Base-by-base conservation (phyloP, 2,329 filamentous ascomycete genomes). In the Scedosporium boydii region DNA sequence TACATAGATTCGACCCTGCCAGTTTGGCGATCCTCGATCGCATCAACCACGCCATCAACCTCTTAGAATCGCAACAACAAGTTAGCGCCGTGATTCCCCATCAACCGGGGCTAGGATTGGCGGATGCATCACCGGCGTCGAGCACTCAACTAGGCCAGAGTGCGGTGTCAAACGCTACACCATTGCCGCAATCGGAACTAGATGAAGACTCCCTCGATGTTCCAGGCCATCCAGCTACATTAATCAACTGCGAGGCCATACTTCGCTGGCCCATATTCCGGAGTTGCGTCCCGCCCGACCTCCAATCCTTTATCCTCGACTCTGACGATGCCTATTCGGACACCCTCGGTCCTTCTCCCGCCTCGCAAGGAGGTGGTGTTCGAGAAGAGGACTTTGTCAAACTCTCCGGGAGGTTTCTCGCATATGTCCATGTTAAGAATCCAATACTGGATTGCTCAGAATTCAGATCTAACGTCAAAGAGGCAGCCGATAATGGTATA, bases 401-500 rank as follows among this genome's bases (percentile, higher is more conserved):
- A 26, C 66, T 73, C 2, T 67, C 69, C 16, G 66, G 71, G 34
- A 66, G 62, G 6, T 73, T 73, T 53, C 63, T 73, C 14, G 60
- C 67, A 3, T 71, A 71, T 53, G 70, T 71, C 12, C 70, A 73
- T n/a, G 68, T 70, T 21, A 73, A 73, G 59, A 73, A 73, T 27
- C 71, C 71, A 3, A 69, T 73, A 9, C 64, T 73, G 6, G 70
- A 72, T 59, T 63, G 68, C 2, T 63, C 62, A 0, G 68, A 69
- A 21, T 57, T 71, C 21, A 68, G 66, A 18, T 58, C 60, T 12
- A 67, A 66, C 59, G 70, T 67, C 6, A 68, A 64, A 34, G 27
- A 64, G 21, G 67, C 70, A 4, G 64, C 65, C 6, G 67, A 69
- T 53, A 61, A 67, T 56, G 70, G 71, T 1, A 69, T 70, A 51